A percentile compares a stretch with the other conserved stretches of the same genome.
phyloP scores from a whole-genome alignment of 1,139 yeast species.

The Geotrichum reessii region DNA sequence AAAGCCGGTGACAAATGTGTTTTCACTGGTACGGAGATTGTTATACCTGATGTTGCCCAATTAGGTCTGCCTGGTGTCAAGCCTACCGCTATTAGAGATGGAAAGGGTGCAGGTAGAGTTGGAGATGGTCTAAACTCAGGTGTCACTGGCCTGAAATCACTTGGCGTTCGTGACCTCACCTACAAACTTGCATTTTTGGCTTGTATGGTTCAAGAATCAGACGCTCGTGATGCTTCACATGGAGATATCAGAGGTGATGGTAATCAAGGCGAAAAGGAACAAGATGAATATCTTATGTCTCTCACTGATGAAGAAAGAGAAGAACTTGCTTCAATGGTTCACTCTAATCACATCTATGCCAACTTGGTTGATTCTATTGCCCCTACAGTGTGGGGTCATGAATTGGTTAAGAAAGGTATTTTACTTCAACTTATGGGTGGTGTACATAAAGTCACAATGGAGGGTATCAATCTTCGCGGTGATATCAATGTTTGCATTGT shows the following conservation, averaged over 20 bases:
- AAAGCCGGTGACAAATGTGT: constrained; percentile 97
- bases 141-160: constrained; percentile 73
- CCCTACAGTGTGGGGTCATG: constrained; percentile 97
- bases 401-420: constrained; percentile 86
- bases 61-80: constrained; percentile 95
- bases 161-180: constrained; percentile 92
- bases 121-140: constrained; percentile 77
- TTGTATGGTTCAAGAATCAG: constrained; percentile 60
- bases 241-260: constrained; percentile 41
- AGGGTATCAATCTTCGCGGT: constrained; percentile 93
- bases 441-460: constrained; percentile 89
- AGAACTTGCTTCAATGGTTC: constrained; percentile 86
- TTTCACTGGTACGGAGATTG: constrained; percentile 93
- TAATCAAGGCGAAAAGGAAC: constrained; percentile 48
- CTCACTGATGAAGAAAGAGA: constrained; percentile 77
- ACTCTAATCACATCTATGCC: constrained; percentile 78
- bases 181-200: constrained; percentile 89
- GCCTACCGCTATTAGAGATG: constrained; percentile 74
- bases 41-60: constrained; percentile 91
- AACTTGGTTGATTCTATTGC: constrained; percentile 86
- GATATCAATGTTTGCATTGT: constrained; percentile 95
- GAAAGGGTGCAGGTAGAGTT: constrained; percentile 51
- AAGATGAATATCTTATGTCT: constrained; percentile 72
- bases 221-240: constrained; percentile 36
- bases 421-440: constrained; percentile 88